A percentile compares a stretch with the other conserved stretches of the same genome.
Evolutionary conservation across 2,329 filamentous ascomycete genomes (phyloP).

Genomic region (Rhexocercosporidium sp.): DNA sequence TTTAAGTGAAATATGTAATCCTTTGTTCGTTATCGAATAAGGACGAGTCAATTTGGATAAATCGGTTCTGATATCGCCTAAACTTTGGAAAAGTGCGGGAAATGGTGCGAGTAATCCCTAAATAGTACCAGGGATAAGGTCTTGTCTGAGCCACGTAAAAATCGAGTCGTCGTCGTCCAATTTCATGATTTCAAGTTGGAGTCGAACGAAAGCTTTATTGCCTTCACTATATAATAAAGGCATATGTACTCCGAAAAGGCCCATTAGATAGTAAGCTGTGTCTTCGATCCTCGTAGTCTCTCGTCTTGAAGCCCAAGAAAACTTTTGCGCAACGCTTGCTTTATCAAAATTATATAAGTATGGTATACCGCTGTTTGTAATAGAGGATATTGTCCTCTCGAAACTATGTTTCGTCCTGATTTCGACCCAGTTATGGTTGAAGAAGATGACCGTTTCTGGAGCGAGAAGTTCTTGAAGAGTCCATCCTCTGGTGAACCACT

Average conservation of each 20-base stretch:
- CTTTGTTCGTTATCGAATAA: no score
- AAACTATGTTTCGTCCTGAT: constrained; percentile 14
- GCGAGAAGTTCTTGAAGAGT: constrained; percentile 12
- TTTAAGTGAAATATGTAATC: no score
- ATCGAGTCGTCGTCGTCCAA: neutral
- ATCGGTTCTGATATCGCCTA: no score
- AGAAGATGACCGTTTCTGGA: constrained; percentile 11
- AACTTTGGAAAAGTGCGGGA: no score
- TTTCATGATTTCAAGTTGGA: constrained; percentile 45
- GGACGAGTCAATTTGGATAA: no score
- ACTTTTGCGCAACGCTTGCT: constrained; percentile 36
- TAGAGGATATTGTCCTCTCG: neutral
- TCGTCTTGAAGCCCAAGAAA: constrained; percentile 40
- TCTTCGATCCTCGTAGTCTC: constrained; percentile 46
- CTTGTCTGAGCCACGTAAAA: no score
- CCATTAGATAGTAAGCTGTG: constrained; percentile 49
- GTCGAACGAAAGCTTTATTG: constrained; percentile 41
- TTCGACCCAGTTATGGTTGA: constrained; percentile 10
- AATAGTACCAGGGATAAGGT: no score
- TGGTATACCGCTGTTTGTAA: constrained; percentile 4
- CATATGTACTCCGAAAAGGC: constrained; percentile 47
- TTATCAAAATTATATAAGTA: neutral
- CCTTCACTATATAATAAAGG: constrained; percentile 45
- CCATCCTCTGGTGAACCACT: constrained; percentile 24
- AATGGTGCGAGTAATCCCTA: no score